A percentile compares a stretch with the other conserved stretches of the same genome.
Evolutionary conservation across 495 filamentous ascomycete species (phyloP).

Genomic region (Trichoderma erinaceum): DNA sequence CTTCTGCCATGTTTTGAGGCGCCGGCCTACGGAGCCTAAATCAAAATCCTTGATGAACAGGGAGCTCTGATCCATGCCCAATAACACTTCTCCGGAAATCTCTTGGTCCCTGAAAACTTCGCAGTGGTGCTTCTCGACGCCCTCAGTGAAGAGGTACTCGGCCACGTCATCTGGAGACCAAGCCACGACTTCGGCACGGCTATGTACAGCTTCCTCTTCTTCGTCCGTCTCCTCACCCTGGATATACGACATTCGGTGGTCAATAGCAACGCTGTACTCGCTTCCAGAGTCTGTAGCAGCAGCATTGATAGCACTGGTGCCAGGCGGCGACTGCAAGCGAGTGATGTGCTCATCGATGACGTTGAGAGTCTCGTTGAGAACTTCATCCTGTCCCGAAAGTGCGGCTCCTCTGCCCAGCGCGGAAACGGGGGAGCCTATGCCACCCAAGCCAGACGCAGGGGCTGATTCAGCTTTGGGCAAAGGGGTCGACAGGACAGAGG

Average conservation of each 20-base stretch:
- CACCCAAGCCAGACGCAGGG: conserved; percentile 14
- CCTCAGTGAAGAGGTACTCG: conserved; percentile 71
- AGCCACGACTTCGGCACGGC: conserved; percentile 56
- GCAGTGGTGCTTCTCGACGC: conserved; percentile 79
- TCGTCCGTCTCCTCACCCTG: conserved; percentile 84
- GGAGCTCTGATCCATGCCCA: conserved; percentile 91
- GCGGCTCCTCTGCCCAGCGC: neutral
- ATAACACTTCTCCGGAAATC: conserved; percentile 84
- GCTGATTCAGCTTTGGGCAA: conserved; percentile 24
- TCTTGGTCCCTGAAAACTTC: conserved; percentile 94
- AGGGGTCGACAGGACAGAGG: conserved; percentile 1
- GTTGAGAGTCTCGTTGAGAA: conserved; percentile 93
- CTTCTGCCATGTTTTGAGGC: conserved; percentile 92
- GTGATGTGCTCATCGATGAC: conserved; percentile 99
- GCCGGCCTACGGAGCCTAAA: conserved; percentile 79
- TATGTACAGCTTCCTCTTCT: conserved; percentile 49
- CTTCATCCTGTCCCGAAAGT: conserved; percentile 59
- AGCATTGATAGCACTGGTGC: conserved; percentile 43
- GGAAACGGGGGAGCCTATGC: neutral
- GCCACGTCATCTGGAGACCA: conserved; percentile 80
- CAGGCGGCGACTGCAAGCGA: conserved; percentile 71
- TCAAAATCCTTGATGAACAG: conserved; percentile 94
- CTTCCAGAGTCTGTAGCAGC: conserved; percentile 76
- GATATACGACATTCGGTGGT: conserved; percentile 79
- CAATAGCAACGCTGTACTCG: conserved; percentile 77